Evolutionary conservation across 768 basidiomycete genomes (phyloP), one percentile per base, ranked within the genome.

Genomic region (Termitomyces sp.): DNA sequence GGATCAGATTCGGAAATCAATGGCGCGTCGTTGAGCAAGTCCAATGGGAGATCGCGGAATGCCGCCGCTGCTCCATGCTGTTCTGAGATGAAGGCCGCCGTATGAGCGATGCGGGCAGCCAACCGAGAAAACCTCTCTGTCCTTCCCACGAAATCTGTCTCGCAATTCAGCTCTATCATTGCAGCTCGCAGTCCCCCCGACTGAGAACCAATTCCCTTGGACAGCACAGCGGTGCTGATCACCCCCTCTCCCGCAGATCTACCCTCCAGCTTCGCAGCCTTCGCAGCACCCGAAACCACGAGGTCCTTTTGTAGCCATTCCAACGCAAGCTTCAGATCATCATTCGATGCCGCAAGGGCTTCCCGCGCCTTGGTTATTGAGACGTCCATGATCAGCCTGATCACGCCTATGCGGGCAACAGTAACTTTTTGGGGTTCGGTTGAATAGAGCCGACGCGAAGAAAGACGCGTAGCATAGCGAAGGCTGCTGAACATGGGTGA

Each of bases 71-170:
- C 59, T 11, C 65, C 63, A 41, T 62, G 63, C n/a, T 73, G 68
- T 45, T 84, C 81, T 0, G 82, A 71, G 42, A 91, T 75, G 66
- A 85, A 90, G 6, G 92, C 92, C 34, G 87, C 85, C 1, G 91
- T 93, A 63, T 90, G 86, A 16, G 92, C 89, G 62, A 97, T 87
- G 63, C 92, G 86, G 40, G 80, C 77, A 12, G 90, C 88, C 38
- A 95, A 81, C 53, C 79, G 78, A 16, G 83, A 78, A 65, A 98
- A 98, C 12, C 93, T 76, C 57, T 87, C 83, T 64, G 92, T 95
- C 61, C 91, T 75, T 23, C 86, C 92, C 29, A 98, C 95, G 68
- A 97, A 98, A 74, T 98, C 95, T 52, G 95, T 97, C 75, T 98
- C 95, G 75, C 95, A 98, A 63, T 92, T 92, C 59, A 97, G 77